Percentiles rank a stretch among this genome's conserved stretches.
These are phyloP conservation scores for Rhodomyrtus tomentosa DNA, from an alignment of 345 rosid genomes.

Conservation along the genomic window DNA sequence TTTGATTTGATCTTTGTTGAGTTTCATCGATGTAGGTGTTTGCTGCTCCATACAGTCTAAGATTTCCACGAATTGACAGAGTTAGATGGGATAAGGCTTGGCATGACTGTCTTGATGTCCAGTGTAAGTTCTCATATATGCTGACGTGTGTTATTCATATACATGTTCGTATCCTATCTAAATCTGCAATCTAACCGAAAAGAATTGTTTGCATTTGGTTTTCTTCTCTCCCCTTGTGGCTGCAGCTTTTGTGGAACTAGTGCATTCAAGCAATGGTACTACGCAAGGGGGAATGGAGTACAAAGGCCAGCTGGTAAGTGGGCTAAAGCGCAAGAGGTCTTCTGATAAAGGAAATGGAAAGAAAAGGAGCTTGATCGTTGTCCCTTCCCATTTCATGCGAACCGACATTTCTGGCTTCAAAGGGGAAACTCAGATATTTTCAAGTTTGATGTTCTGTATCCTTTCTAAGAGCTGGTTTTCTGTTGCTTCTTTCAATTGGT, in stretches of 20 bases:
- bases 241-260: slow-evolving; percentile 82
- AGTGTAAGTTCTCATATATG: slow-evolving; percentile 35
- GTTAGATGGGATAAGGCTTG: slow-evolving; percentile 97
- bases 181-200: neutral
- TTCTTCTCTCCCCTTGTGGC: neutral
- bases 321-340: slow-evolving; percentile 21
- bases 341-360: slow-evolving; percentile 50
- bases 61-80: slow-evolving; percentile 94
- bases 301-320: slow-evolving; percentile 22
- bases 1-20: neutral
- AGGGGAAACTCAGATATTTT: slow-evolving; percentile 72
- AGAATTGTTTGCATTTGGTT: neutral
- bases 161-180: neutral
- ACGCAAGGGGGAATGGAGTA: slow-evolving; percentile 54
- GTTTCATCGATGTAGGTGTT: slow-evolving; percentile 44
- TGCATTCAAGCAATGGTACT: slow-evolving; percentile 86
- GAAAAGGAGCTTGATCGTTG: slow-evolving; percentile 41
- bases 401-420: slow-evolving; percentile 77
- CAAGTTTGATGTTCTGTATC: slow-evolving; percentile 87
- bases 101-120: slow-evolving; percentile 95
- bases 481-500: neutral
- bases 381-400: slow-evolving; percentile 72
- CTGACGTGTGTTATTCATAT: neutral
- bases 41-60: slow-evolving; percentile 90
- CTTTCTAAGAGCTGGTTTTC: slow-evolving; percentile 12